Base-by-base conservation (phyloP, 345 rosid species). In the Ricinus communis region DNA sequence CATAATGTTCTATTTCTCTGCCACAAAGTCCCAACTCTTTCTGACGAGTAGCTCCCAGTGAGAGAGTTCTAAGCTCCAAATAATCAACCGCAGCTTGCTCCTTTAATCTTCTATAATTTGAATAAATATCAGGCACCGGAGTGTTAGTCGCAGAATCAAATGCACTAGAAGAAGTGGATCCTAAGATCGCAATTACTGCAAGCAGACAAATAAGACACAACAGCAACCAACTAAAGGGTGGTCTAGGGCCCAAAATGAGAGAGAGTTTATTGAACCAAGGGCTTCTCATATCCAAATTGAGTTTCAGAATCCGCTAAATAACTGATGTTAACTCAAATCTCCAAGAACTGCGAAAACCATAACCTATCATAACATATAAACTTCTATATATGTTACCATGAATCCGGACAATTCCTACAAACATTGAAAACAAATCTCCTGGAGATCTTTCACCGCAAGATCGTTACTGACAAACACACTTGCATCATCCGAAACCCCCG, bases 41-140 rank as follows among this genome's bases (percentile, higher is more conserved):
- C 25, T 80, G 82, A 68, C 76, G 74, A 56, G 70, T 80, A 74
- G 87, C 84, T 31, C 90, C 94, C 31, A 75, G 69, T 0, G 93
- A 83, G 59, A 93, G 85, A 62, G 94, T 82, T 75, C 82, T 86
- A 5, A 90, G 82, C 75, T 90, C 97, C 40, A 88, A 81, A 86
- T 87, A 92, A 79, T 95, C 98, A 65, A 85, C 83, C n/a, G 86
- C 89, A 8, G 93, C 87, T 85, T 88, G 96, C 85, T 95, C 98
- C 79, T 93, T 95, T 56, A 95, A 86, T 87, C 90, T 87, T 80
- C 93, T 89, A 66, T 90, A 88, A 83, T 78, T 90, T 5, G 83
- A 85, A 79, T 85, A 89, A 60, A 89, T 61, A 76, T 88, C 82
- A 30, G 89, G 88, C 15, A 80, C 82, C 0, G 76, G 80, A 52